These are phyloP conservation scores for Aspergillus neoniger DNA, from an alignment of 2,329 filamentous ascomycete species.

Conservation along the genomic window DNA sequence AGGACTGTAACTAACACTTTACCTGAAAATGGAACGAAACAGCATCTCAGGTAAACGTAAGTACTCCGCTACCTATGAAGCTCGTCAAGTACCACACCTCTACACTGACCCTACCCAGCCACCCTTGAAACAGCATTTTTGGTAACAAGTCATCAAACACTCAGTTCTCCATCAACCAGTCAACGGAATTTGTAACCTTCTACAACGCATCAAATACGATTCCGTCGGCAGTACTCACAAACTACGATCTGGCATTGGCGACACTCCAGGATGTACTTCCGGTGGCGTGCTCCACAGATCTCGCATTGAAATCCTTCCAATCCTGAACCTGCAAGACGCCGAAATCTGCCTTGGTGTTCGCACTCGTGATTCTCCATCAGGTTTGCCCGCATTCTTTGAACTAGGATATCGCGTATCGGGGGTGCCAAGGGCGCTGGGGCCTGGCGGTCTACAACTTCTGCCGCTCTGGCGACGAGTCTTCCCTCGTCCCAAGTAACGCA, in stretches of 20 bases:
- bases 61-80: too few relatives aligned
- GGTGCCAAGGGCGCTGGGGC: neutral
- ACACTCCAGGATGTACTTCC: slow-evolving; percentile 5
- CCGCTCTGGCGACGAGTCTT: neutral
- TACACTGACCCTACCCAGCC: too few relatives aligned
- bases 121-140: too few relatives aligned
- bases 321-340: neutral
- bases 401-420: neutral
- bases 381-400: neutral
- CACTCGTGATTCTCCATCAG: slow-evolving; percentile 1
- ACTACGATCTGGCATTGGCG: neutral
- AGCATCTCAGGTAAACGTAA: too few relatives aligned
- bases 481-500: neutral
- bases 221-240: neutral
- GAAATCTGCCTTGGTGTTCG: neutral
- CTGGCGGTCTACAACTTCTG: neutral
- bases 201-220: neutral
- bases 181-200: too few relatives aligned
- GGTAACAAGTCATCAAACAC: too few relatives aligned
- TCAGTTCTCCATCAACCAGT: neutral
- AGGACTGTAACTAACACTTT: too few relatives aligned
- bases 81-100: too few relatives aligned
- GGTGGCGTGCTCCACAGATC: neutral
- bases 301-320: too few relatives aligned
- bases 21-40: too few relatives aligned